Evolutionary conservation across 139 green algal genomes (phyloP).

Genomic region (Tetraselmis striata): DNA sequence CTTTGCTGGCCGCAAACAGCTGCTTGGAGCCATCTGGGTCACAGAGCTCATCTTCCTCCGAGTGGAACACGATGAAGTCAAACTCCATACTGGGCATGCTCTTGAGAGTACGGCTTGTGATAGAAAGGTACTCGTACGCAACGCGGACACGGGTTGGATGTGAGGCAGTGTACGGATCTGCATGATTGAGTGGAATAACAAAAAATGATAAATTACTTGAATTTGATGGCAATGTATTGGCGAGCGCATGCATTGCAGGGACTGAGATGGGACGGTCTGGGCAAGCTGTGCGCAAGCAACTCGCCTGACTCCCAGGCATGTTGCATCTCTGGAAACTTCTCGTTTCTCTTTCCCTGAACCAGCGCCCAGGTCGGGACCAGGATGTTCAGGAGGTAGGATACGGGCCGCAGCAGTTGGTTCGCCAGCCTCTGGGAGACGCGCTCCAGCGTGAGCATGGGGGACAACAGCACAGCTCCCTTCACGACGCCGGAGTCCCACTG

Average conservation of each 20-base stretch:
- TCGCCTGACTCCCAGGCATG: conserved; percentile 27
- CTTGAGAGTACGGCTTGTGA: conserved; percentile 21
- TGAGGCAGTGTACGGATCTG: not conserved
- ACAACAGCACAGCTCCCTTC: conserved; percentile 45
- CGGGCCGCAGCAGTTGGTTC: conserved; percentile 46
- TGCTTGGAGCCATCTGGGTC: conserved; percentile 48
- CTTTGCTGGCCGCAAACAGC: conserved; percentile 25
- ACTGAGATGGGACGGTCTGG: too few relatives aligned
- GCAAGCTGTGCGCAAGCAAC: too few relatives aligned
- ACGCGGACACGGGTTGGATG: conserved; percentile 4
- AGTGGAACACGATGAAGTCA: conserved; percentile 55
- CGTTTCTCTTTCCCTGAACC: conserved; percentile 37
- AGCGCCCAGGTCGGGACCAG: conserved; percentile 32
- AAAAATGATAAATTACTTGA: too few relatives aligned
- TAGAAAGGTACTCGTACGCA: conserved; percentile 40
- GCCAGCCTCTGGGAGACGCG: conserved; percentile 40
- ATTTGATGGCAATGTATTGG: too few relatives aligned
- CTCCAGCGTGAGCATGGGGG: conserved; percentile 65
- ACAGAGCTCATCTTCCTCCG: conserved; percentile 52
- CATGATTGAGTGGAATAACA: too few relatives aligned
- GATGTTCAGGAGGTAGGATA: conserved; percentile 31
- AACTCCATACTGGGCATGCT: conserved; percentile 31
- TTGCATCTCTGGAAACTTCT: conserved; percentile 44
- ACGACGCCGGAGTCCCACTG: conserved; percentile 34
- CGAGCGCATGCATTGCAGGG: too few relatives aligned